Conservation (phyloP, 78 protist species). For the Cyanophora paradoxa region DNA sequence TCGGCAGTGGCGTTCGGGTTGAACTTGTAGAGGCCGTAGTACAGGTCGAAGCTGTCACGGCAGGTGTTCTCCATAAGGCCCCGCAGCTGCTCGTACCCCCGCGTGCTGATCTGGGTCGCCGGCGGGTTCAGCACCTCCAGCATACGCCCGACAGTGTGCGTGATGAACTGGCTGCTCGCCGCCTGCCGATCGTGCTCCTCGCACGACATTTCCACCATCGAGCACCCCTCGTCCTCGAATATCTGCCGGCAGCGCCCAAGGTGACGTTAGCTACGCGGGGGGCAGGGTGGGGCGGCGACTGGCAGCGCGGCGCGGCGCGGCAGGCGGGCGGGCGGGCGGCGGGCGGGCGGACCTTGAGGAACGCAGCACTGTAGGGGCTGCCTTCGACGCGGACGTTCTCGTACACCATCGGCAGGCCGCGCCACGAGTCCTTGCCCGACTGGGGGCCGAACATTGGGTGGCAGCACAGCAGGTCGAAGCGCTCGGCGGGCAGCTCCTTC, state of each 20-base stretch:
- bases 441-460: constrained; percentile 37
- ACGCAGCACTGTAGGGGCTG: too few species aligned
- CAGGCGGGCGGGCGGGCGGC: too few species aligned
- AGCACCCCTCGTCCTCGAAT: constrained; percentile 12
- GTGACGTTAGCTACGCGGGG: too few species aligned
- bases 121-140: constrained; percentile 2
- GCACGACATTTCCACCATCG: constrained; percentile 8
- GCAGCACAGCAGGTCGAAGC: constrained; percentile 9
- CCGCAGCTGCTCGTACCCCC: constrained; percentile 1
- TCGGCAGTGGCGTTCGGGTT: background rate
- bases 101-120: constrained; percentile 5
- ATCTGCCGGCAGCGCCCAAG: too few species aligned
- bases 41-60: constrained; percentile 26
- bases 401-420: background rate
- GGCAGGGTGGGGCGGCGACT: constrained; percentile 1
- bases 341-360: too few species aligned
- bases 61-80: constrained; percentile 11
- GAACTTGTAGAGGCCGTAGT: constrained; percentile 19
- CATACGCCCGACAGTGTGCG: constrained; percentile 19
- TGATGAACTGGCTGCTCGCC: constrained; percentile 15
- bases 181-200: constrained; percentile 25
- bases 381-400: background rate
- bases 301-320: too few species aligned
- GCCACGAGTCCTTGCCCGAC: constrained; percentile 2
- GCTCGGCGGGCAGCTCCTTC: background rate